Evolutionary conservation across 2,329 filamentous ascomycete species (phyloP).

Genomic region (Pestalotiopsis sp.): DNA sequence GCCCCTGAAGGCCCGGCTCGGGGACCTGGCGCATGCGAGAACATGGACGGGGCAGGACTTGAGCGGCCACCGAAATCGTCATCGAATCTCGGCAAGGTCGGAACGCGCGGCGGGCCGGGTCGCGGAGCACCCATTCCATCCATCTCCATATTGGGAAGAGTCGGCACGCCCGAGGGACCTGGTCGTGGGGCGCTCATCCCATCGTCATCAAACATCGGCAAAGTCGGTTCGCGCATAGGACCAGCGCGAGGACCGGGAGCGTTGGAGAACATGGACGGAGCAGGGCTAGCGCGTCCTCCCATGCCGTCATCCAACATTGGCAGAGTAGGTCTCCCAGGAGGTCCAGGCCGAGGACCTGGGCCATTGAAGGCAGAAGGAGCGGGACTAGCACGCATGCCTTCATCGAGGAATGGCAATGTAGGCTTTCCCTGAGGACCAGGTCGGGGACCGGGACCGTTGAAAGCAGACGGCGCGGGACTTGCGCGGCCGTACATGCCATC

Average conservation of each 20-base stretch:
- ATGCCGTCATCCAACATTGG: constrained; percentile 3
- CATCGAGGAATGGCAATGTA: constrained; percentile 17
- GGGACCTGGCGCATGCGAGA: constrained; percentile 19
- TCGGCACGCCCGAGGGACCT: constrained; percentile 6
- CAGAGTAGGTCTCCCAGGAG: constrained; percentile 8
- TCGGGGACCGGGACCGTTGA: constrained; percentile 14
- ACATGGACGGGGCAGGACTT: constrained; percentile 32
- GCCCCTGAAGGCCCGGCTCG: constrained; percentile 18
- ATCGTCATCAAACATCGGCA: constrained; percentile 18
- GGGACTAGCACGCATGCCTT: constrained; percentile 31
- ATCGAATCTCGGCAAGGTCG: constrained; percentile 15
- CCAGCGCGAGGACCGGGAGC: not conserved
- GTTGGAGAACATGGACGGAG: constrained; percentile 24
- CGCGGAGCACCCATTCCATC: not conserved
- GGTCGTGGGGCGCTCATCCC: constrained; percentile 12
- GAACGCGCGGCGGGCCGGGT: constrained; percentile 20
- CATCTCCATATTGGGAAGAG: not conserved
- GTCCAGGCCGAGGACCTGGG: constrained; percentile 5
- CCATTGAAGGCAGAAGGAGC: constrained; percentile 30
- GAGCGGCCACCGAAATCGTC: constrained; percentile 25
- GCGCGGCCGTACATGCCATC: constrained; percentile 29
- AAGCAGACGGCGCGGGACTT: constrained; percentile 32
- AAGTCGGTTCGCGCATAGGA: constrained; percentile 5
- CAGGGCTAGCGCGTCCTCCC: constrained; percentile 21
- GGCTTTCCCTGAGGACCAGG: constrained; percentile 5